Percentiles rank a stretch among this genome's conserved stretches.
phyloP scores from a whole-genome alignment of 2,329 filamentous ascomycete species.

The Annulohypoxylon truncatum region DNA sequence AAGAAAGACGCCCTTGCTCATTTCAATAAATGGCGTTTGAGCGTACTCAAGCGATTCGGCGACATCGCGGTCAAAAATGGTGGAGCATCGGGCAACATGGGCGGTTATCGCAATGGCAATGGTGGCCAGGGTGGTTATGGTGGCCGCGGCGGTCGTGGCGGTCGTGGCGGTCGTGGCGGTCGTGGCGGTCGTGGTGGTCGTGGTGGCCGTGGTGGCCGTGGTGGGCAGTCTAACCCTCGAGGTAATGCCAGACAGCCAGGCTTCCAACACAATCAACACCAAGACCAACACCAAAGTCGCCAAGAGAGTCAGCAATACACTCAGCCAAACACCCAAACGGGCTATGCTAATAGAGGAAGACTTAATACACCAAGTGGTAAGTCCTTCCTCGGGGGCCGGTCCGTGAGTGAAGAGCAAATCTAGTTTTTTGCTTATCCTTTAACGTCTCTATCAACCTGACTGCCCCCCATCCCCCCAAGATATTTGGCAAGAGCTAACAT shows the following conservation, averaged over 20 bases:
- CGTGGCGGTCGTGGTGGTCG: not conserved
- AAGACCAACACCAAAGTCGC: not conserved
- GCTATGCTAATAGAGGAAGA: slow-evolving; percentile 51
- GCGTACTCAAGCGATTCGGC: slow-evolving; percentile 75
- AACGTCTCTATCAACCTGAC: not conserved
- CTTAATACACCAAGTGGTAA: slow-evolving; percentile 51
- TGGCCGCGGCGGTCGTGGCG: not conserved
- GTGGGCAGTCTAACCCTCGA: slow-evolving; percentile 37
- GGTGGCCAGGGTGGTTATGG: not conserved
- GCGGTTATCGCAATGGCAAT: not conserved
- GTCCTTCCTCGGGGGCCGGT: slow-evolving; percentile 41
- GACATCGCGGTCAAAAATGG: slow-evolving; percentile 70
- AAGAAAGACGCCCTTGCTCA: slow-evolving; percentile 76
- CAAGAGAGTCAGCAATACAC: too few species aligned
- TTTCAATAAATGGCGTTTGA: slow-evolving; percentile 84
- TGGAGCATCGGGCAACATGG: slow-evolving; percentile 44
- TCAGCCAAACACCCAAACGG: slow-evolving; percentile 19
- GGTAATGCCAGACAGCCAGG: slow-evolving; percentile 52
- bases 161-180: not conserved
- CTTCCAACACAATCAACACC: not conserved
- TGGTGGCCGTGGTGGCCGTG: slow-evolving; percentile 19
- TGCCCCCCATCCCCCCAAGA: not conserved
- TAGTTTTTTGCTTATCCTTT: slow-evolving; percentile 27
- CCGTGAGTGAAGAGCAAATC: slow-evolving; percentile 24
- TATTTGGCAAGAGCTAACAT: slow-evolving; percentile 30